Conservation (phyloP, 768 basidiomycete genomes). For the Brasilioporus rufonigricans region DNA sequence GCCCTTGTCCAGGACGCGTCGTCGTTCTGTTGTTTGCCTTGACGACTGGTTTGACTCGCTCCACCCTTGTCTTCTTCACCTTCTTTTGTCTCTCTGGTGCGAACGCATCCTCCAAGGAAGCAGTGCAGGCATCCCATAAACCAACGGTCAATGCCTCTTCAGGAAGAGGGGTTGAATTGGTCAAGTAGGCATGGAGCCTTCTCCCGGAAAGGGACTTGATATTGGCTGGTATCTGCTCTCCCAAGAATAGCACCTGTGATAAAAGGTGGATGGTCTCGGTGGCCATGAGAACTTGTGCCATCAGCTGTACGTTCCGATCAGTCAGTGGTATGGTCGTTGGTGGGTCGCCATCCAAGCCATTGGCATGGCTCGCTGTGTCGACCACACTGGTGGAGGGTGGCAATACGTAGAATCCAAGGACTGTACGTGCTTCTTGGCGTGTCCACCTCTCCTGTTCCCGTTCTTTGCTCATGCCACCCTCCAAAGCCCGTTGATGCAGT, state of each 20-base stretch:
- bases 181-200: constrained; percentile 54
- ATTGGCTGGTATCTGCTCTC: constrained; percentile 43
- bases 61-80: constrained; percentile 34
- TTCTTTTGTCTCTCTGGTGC: constrained; percentile 47
- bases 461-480: constrained; percentile 48
- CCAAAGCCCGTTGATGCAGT: constrained; percentile 50
- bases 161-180: constrained; percentile 24
- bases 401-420: constrained; percentile 50
- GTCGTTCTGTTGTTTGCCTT: constrained; percentile 25
- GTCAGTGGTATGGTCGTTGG: constrained; percentile 32
- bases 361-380: constrained; percentile 18
- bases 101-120: constrained; percentile 49
- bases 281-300: constrained; percentile 60
- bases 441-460: constrained; percentile 72
- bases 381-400: background rate
- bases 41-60: constrained; percentile 6
- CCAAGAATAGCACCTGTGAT: constrained; percentile 58
- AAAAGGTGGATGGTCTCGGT: constrained; percentile 60
- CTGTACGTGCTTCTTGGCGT: constrained; percentile 53
- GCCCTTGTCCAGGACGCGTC: constrained; percentile 11
- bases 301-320: constrained; percentile 66
- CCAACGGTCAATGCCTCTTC: constrained; percentile 27
- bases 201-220: constrained; percentile 56
- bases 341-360: constrained; percentile 13
- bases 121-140: constrained; percentile 47